These are phyloP conservation scores for Arthrinium puccinioides DNA, from an alignment of 2,329 filamentous ascomycete genomes.

Conservation along the genomic window DNA sequence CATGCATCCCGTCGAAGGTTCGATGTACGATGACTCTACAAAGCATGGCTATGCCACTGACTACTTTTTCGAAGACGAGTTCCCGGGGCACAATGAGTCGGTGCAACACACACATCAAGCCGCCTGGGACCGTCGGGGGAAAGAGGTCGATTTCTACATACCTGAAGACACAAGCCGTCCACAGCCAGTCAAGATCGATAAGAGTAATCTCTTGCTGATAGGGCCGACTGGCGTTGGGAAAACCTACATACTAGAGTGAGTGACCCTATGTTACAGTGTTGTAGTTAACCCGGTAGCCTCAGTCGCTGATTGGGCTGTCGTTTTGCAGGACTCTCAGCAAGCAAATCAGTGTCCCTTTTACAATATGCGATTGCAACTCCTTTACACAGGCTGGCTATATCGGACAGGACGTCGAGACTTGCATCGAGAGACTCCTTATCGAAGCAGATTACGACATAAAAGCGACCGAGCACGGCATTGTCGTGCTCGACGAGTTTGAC, in stretches of 20 bases:
- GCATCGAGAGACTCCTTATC: constrained; percentile 82
- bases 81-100: constrained; percentile 42
- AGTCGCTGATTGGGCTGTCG: too few species aligned
- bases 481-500: constrained; percentile 94
- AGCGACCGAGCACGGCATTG: constrained; percentile 82
- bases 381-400: constrained; percentile 97
- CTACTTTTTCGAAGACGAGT: constrained; percentile 42
- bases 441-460: constrained; percentile 85
- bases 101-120: constrained; percentile 32
- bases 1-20: constrained; percentile 83
- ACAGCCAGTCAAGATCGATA: constrained; percentile 70
- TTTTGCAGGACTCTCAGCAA: constrained; percentile 82
- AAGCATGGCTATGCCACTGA: constrained; percentile 25
- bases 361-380: constrained; percentile 91
- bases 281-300: background rate
- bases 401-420: constrained; percentile 94
- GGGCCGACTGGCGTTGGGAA: constrained; percentile 95
- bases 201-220: constrained; percentile 86
- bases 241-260: constrained; percentile 77
- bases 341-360: constrained; percentile 90
- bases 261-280: background rate
- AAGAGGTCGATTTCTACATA: constrained; percentile 37
- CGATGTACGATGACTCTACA: constrained; percentile 21
- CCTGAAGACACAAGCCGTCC: constrained; percentile 37
- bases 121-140: constrained; percentile 18